phyloP scores from a whole-genome alignment of 306 rosid species.

The Astragalus membranaceus region DNA sequence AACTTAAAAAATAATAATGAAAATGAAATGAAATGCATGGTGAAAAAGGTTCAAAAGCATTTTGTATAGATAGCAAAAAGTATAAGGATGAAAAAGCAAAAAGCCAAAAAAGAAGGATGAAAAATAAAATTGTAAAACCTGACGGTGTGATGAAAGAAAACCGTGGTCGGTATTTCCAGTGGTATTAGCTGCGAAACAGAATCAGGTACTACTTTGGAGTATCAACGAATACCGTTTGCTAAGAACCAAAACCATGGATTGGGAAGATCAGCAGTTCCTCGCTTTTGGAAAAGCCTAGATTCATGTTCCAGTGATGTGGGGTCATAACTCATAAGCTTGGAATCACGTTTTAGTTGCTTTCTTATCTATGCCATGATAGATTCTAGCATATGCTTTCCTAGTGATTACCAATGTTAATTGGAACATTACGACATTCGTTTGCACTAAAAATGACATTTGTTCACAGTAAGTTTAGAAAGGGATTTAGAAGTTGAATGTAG shows the following conservation, averaged over 20 bases:
- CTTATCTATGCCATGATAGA: background rate
- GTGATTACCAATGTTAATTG: background rate
- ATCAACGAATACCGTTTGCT: slow-evolving; percentile 18
- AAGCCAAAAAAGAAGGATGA: background rate
- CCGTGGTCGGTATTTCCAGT: slow-evolving; percentile 2
- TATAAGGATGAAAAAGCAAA: background rate
- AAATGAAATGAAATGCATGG: too few species aligned
- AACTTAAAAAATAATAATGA: too few species aligned
- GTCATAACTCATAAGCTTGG: background rate
- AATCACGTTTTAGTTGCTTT: background rate
- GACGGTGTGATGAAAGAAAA: background rate
- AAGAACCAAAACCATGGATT: slow-evolving; percentile 14
- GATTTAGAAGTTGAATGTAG: too few species aligned
- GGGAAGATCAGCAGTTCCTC: background rate
- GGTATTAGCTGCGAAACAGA: background rate
- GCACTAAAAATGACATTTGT: background rate
- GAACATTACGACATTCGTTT: background rate
- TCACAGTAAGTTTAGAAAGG: background rate
- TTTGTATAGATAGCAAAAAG: background rate
- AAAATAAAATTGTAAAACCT: background rate
- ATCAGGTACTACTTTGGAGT: background rate
- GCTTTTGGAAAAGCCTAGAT: background rate
- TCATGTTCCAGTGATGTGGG: background rate
- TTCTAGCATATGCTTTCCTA: background rate
- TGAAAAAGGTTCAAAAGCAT: too few species aligned